These are phyloP conservation scores for Pythium sp. DNA, from an alignment of 352 stramenopile species.

Conservation along the genomic window DNA sequence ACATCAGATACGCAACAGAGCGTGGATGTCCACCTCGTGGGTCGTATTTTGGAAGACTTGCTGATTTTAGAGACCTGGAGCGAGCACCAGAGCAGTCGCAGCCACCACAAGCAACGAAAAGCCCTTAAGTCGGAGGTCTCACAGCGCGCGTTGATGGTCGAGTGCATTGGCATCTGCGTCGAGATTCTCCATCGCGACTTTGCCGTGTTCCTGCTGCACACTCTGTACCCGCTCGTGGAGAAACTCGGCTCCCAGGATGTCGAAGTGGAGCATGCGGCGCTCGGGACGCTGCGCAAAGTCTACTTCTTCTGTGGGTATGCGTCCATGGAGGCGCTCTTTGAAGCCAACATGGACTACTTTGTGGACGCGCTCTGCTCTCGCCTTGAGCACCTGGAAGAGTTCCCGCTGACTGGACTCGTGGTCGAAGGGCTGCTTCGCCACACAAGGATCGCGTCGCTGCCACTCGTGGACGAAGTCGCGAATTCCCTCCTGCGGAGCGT, in stretches of 20 bases:
- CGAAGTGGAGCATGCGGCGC: slow-evolving; percentile 64
- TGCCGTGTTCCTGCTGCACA: slow-evolving; percentile 59
- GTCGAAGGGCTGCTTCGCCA: slow-evolving; percentile 70
- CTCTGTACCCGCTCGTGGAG: slow-evolving; percentile 82
- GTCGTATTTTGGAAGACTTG: slow-evolving; percentile 74
- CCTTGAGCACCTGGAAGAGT: slow-evolving; percentile 65
- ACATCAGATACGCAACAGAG: not conserved
- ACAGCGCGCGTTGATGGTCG: slow-evolving; percentile 63
- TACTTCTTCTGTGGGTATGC: slow-evolving; percentile 55
- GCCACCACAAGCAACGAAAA: not conserved
- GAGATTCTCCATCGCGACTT: slow-evolving; percentile 60
- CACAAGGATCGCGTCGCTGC: slow-evolving; percentile 59
- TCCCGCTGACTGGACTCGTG: slow-evolving; percentile 71
- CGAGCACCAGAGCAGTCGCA: slow-evolving; percentile 19
- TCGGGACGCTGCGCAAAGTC: slow-evolving; percentile 68
- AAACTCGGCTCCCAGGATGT: slow-evolving; percentile 61
- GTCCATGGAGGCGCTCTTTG: slow-evolving; percentile 62
- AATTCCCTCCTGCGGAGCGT: slow-evolving; percentile 66
- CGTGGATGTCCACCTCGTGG: slow-evolving; percentile 65
- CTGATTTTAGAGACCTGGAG: slow-evolving; percentile 47
- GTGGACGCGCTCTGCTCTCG: slow-evolving; percentile 73
- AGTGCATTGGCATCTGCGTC: slow-evolving; percentile 71
- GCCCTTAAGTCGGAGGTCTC: slow-evolving; percentile 22
- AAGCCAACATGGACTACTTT: slow-evolving; percentile 88
- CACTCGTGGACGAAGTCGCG: slow-evolving; percentile 75